Conservation (phyloP, 805 yeast species). For the Blastobotrys mokoenaii region DNA sequence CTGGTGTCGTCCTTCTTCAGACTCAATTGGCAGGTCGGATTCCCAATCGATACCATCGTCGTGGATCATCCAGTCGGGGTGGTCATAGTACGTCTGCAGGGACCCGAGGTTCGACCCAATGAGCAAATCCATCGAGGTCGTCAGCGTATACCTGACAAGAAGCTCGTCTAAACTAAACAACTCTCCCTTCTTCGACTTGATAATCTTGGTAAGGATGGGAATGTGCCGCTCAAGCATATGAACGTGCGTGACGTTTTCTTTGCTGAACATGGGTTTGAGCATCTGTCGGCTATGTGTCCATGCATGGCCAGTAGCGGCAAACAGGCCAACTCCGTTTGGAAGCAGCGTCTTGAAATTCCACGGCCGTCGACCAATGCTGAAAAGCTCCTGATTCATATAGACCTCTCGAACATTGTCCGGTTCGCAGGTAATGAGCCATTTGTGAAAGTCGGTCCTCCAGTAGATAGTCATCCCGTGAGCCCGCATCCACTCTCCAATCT, state of each 20-base stretch:
- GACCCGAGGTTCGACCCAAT: conserved; percentile 5
- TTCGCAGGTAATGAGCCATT: conserved; percentile 17
- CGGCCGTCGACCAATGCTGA: conserved; percentile 22
- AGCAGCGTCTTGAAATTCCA: conserved; percentile 3
- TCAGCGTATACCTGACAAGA: conserved; percentile 7
- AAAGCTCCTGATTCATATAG: conserved; percentile 23
- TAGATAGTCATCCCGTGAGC: no score
- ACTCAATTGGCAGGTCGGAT: not conserved
- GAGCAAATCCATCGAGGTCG: conserved; percentile 9
- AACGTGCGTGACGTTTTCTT: conserved; percentile 21
- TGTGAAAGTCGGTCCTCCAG: not conserved
- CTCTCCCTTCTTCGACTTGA: not conserved
- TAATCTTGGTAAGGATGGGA: conserved; percentile 9
- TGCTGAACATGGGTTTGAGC: conserved; percentile 25
- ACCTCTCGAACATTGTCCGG: conserved; percentile 23
- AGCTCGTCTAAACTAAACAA: conserved; percentile 3
- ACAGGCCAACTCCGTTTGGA: conserved; percentile 27
- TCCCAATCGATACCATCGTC: not conserved
- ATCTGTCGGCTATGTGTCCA: conserved; percentile 27
- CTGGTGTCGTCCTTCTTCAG: not conserved
- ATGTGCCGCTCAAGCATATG: conserved; percentile 20
- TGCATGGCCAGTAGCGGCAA: conserved; percentile 23
- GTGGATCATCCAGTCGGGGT: not conserved
- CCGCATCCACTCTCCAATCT: no score
- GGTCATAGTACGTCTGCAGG: not conserved